Evolutionary conservation across 2,329 filamentous ascomycete species (phyloP).

Genomic region (Aureobasidium sp.): DNA sequence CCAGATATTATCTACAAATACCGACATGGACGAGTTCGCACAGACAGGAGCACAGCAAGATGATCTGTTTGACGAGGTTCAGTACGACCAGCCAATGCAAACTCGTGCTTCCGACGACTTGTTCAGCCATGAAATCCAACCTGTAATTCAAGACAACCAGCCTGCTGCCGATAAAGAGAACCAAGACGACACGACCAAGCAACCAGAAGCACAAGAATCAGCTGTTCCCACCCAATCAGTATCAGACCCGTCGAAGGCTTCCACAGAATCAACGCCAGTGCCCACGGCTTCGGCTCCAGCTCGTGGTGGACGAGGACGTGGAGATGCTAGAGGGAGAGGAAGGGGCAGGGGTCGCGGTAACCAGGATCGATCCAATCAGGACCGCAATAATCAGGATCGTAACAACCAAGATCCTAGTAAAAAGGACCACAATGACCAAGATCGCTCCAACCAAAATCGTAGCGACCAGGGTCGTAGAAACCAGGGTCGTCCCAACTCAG

Average conservation of each 20-base stretch:
- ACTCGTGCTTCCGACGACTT: constrained; percentile 40
- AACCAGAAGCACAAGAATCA: neutral
- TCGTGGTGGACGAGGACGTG: neutral
- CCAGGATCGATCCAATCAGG: neutral
- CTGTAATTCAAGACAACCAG: neutral
- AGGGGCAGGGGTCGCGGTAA: neutral
- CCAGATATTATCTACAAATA: neutral
- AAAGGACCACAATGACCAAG: too few relatives aligned
- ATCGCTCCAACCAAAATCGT: too few relatives aligned
- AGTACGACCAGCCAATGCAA: constrained; percentile 38
- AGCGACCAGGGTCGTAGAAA: too few relatives aligned
- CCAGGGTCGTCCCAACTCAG: too few relatives aligned
- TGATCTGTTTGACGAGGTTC: constrained; percentile 26
- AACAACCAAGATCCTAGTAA: neutral
- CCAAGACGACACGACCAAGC: constrained; percentile 13
- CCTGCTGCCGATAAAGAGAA: constrained; percentile 12
- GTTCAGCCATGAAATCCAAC: constrained; percentile 37
- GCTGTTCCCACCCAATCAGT: neutral
- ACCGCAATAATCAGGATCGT: neutral
- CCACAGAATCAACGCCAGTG: constrained; percentile 14
- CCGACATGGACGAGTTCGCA: constrained; percentile 22
- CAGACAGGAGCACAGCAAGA: constrained; percentile 26
- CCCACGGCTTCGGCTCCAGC: neutral
- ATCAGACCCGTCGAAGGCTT: neutral
- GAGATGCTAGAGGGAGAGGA: constrained; percentile 11